Evolutionary conservation across 139 green algal genomes (phyloP), one percentile per base, ranked within the genome.

Genomic region (Haematococcus sp.): DNA sequence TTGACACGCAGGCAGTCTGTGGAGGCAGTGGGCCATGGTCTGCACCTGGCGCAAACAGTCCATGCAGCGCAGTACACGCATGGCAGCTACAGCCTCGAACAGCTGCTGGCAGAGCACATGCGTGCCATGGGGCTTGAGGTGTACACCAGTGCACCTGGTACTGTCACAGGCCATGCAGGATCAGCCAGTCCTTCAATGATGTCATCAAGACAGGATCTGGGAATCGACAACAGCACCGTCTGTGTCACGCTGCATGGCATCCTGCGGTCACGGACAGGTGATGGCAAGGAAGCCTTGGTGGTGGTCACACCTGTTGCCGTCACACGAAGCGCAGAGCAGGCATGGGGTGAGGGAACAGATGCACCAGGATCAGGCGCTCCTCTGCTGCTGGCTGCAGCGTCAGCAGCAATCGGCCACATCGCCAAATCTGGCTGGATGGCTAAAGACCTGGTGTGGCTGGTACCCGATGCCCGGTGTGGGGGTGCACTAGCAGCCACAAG

Each of bases 381-480:
- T 13, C 23, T 54, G 2, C 22, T 70, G 15, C 31, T 70, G 63
- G 27, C 63, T 70, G 35, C 30, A 19, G 33, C 49, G 67, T 58
- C 17, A 16, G 31, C 30, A 15, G 20, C 4, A 33, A 28, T 54
- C 22, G 67, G 32, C 7, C n/a, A 77, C 20, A 20, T 64, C 15
- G 23, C 11, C 44, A 59, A 25, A 1, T 79, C 70, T 4, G 59
- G 67, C 13, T 94, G 89, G 89, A 69, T 94, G 61, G 81, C 84
- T 16, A 92, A 91, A 31, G 84, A 94, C 66, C 19, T 94, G 16
- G 30, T 93, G 17, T 94, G 89, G 89, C 43, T 94, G 65, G 59
- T 91, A 22, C 75, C 82, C 1, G 86, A 93, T 60, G 73, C 73
- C 1, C 28, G 55, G 19, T 94, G 88, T 51, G 84, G 30, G 4